Evolutionary conservation across 2,329 filamentous ascomycete species (phyloP), one percentile per base, ranked within the genome.

Genomic region (Trichophyton equinum): DNA sequence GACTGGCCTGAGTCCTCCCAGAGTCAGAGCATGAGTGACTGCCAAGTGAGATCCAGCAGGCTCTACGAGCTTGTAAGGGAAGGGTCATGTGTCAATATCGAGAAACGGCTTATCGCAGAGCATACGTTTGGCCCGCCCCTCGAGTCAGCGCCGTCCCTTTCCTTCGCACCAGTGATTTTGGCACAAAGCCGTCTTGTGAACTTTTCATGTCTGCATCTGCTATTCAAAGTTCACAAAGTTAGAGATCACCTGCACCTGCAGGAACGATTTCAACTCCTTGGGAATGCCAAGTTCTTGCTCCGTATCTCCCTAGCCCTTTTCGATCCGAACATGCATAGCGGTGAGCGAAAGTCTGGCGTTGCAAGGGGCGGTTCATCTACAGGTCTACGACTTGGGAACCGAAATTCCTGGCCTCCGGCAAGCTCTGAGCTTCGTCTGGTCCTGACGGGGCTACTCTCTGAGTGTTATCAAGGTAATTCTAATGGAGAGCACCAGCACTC

Each of bases 341-440:
- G 90, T 2, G 89, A 95, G 70, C 81, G 87, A 49, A 82, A 83
- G 57, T 77, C 82, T 18, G 89, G 89, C 2, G 79, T 86, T 36
- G 83, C 88, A 51, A 81, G 85, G 7, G 82, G 82, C 53, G 86
- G 88, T 57, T 82, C 85, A 62, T 77, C 83, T 13, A 92, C 95
- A 79, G 92, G 94, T 0, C 78, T 97, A 46, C 86, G 91, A 46
- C 78, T 97, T 0, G 88, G 88, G n/a, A 84, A 83, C 1, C 83
- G 90, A 67, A 85, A 89, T 60, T 89, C 81, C 36, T 97, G 94
- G 94, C 94, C 94, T 27, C 94, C 94, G 3, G 91, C 91, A 25
- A 95, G 89, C 71, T 96, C 91, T 0, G 94, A 97, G 71, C 76
- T 99, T n/a, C 84, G 91, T 8, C 79, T 97, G 4, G 89, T 89